These are phyloP conservation scores for Amylocarpus encephaloides DNA, from an alignment of 2,329 filamentous ascomycete species.

Conservation along the genomic window DNA sequence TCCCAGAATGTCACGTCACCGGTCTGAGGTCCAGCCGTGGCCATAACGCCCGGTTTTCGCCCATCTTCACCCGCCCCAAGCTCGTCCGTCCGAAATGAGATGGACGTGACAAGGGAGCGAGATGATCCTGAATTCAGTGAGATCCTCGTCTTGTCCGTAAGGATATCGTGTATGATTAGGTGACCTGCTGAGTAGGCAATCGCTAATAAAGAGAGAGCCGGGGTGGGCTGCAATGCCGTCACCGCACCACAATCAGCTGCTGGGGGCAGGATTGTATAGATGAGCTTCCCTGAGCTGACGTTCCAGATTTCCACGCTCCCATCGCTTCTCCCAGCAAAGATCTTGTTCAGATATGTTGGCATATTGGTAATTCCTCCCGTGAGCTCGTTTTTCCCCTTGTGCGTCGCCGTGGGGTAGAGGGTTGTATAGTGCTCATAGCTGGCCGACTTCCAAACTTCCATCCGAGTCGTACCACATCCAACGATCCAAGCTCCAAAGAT, in stretches of 20 bases:
- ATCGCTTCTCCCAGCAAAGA: conserved; percentile 81
- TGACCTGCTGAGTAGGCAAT: conserved; percentile 80
- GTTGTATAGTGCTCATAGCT: conserved; percentile 89
- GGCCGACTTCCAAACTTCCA: conserved; percentile 84
- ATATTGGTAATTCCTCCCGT: conserved; percentile 77
- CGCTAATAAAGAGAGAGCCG: conserved; percentile 77
- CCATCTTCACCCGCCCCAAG: conserved; percentile 84
- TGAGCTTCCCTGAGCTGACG: conserved; percentile 79
- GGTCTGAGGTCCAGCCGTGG: conserved; percentile 69
- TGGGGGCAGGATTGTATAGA: conserved; percentile 82
- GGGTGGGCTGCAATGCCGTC: conserved; percentile 79
- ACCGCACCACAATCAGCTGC: conserved; percentile 68
- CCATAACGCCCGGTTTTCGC: conserved; percentile 83
- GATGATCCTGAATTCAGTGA: conserved; percentile 60
- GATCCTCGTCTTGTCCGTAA: conserved; percentile 68
- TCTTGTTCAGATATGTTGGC: conserved; percentile 94
- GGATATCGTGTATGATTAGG: conserved; percentile 74
- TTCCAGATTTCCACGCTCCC: conserved; percentile 98
- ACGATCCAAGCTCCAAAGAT: conserved; percentile 91
- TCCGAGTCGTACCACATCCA: conserved; percentile 64
- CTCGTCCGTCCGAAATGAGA: conserved; percentile 86
- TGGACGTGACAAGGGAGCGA: conserved; percentile 65
- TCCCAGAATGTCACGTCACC: conserved; percentile 97
- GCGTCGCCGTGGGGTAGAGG: conserved; percentile 51
- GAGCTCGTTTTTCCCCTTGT: conserved; percentile 58